phyloP scores from a whole-genome alignment of 805 yeast species.

The Pichia kluyveri region DNA sequence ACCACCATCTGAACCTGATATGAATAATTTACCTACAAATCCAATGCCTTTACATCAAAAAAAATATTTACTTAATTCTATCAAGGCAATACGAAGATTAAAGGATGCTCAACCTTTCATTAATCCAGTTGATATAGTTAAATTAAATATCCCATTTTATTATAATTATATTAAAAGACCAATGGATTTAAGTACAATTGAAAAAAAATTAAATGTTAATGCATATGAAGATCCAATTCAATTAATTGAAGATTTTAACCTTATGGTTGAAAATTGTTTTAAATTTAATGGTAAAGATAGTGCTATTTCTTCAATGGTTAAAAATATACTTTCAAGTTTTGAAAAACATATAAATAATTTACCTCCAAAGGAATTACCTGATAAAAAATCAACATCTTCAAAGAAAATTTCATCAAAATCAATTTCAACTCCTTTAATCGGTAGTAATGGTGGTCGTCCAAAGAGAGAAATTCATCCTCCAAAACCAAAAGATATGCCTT shows the following conservation, averaged over 20 bases:
- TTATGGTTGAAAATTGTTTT: slow-evolving; percentile 77
- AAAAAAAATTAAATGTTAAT: slow-evolving; percentile 58
- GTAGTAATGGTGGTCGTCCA: slow-evolving; percentile 60
- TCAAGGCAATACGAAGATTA: slow-evolving; percentile 80
- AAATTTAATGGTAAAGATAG: slow-evolving; percentile 81
- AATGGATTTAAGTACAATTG: slow-evolving; percentile 91
- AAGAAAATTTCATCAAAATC: slow-evolving; percentile 28
- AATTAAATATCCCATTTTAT: slow-evolving; percentile 84
- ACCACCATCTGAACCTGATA: slow-evolving; percentile 67
- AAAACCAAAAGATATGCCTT: slow-evolving; percentile 85
- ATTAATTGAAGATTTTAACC: slow-evolving; percentile 67
- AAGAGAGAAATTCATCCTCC: slow-evolving; percentile 97
- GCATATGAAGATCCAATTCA: slow-evolving; percentile 67
- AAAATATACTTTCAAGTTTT: slow-evolving; percentile 82
- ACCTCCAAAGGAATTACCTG: slow-evolving; percentile 55
- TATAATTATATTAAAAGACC: slow-evolving; percentile 77
- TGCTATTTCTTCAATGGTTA: slow-evolving; percentile 84
- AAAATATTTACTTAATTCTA: slow-evolving; percentile 65
- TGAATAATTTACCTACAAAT: slow-evolving; percentile 52
- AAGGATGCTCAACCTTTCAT: slow-evolving; percentile 90
- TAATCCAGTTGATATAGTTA: slow-evolving; percentile 82
- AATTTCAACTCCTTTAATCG: slow-evolving; percentile 44
- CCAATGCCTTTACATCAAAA: slow-evolving; percentile 81
- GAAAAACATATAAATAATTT: slow-evolving; percentile 87
- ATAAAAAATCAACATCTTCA: slow-evolving; percentile 17